Evolutionary conservation across 495 filamentous ascomycete species (phyloP).

Genomic region (Aspergillus olivimuriae): DNA sequence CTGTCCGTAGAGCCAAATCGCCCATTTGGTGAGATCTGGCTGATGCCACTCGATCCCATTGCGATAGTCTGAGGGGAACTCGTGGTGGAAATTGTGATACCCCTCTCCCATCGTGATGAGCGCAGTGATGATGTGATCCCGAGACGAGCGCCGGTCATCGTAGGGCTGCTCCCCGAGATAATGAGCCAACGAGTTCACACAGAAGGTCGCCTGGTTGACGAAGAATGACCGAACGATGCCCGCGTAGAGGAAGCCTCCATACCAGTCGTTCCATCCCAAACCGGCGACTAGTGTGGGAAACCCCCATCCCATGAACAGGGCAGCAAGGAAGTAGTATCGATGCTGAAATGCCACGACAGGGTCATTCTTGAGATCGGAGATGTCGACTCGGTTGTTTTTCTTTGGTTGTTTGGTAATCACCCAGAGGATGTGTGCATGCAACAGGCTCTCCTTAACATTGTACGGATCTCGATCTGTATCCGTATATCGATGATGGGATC

Average conservation of each 20-base stretch:
- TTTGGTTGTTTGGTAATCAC: conserved; percentile 64
- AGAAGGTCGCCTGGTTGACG: conserved; percentile 89
- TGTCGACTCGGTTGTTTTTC: conserved; percentile 78
- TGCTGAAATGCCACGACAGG: conserved; percentile 79
- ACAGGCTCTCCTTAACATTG: conserved; percentile 79
- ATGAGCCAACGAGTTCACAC: conserved; percentile 88
- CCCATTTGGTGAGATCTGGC: conserved; percentile 90
- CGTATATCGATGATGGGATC: conserved; percentile 89
- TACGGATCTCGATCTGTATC: conserved; percentile 93
- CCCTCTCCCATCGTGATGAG: conserved; percentile 84
- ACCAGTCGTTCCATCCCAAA: conserved; percentile 70
- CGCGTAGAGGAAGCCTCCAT: conserved; percentile 77
- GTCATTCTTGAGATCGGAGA: conserved; percentile 80
- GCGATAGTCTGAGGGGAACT: conserved; percentile 91
- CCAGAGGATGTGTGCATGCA: conserved; percentile 82
- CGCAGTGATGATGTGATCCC: conserved; percentile 80
- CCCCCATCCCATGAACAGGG: conserved; percentile 71
- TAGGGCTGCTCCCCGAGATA: conserved; percentile 92
- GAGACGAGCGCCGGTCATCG: conserved; percentile 82
- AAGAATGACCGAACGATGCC: conserved; percentile 84
- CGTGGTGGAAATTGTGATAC: conserved; percentile 94
- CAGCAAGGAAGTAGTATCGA: conserved; percentile 69
- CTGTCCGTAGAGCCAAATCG: conserved; percentile 76
- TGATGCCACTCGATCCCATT: conserved; percentile 87
- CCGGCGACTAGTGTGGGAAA: conserved; percentile 71